phyloP scores from a whole-genome alignment of 2,329 filamentous ascomycete genomes.

The Coniochaeta sp. region DNA sequence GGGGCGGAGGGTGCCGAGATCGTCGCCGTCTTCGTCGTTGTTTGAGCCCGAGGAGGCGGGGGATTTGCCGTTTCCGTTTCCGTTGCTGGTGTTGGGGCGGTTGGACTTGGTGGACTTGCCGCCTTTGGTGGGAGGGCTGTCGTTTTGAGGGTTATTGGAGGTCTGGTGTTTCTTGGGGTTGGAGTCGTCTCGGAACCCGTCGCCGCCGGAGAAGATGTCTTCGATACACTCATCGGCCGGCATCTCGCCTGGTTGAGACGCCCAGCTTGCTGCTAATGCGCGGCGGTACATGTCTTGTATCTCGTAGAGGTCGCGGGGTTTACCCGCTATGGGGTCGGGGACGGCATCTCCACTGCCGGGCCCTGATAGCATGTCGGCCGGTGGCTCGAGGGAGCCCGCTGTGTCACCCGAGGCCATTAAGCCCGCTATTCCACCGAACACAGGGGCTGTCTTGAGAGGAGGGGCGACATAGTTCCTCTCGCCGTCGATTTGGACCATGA shows the following conservation, averaged over 20 bases:
- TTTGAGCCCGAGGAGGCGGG: slow-evolving; percentile 19
- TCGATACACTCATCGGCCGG: slow-evolving; percentile 91
- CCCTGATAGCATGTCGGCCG: slow-evolving; percentile 16
- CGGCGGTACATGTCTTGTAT: slow-evolving; percentile 91
- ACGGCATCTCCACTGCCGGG: slow-evolving; percentile 31
- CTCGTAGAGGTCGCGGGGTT: slow-evolving; percentile 72
- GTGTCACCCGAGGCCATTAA: slow-evolving; percentile 54
- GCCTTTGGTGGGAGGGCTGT: background rate
- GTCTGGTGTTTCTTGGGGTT: slow-evolving; percentile 9
- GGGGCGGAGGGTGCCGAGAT: slow-evolving; percentile 38
- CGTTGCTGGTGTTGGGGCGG: background rate
- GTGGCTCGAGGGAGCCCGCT: slow-evolving; percentile 9
- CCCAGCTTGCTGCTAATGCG: slow-evolving; percentile 83
- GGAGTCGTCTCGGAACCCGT: slow-evolving; percentile 58
- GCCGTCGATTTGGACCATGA: slow-evolving; percentile 80
- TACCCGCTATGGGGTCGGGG: slow-evolving; percentile 29
- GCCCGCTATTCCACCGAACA: slow-evolving; percentile 91
- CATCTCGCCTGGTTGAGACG: slow-evolving; percentile 68
- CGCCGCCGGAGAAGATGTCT: slow-evolving; percentile 84
- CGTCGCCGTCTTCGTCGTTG: slow-evolving; percentile 27
- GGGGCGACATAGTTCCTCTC: slow-evolving; percentile 82
- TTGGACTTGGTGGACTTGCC: slow-evolving; percentile 5
- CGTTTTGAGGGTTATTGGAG: no score
- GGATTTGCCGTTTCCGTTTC: slow-evolving; percentile 4
- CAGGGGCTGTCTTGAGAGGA: slow-evolving; percentile 73